Evolutionary conservation across 2,329 filamentous ascomycete species (phyloP).

Genomic region (Cordyceps farinosa): DNA sequence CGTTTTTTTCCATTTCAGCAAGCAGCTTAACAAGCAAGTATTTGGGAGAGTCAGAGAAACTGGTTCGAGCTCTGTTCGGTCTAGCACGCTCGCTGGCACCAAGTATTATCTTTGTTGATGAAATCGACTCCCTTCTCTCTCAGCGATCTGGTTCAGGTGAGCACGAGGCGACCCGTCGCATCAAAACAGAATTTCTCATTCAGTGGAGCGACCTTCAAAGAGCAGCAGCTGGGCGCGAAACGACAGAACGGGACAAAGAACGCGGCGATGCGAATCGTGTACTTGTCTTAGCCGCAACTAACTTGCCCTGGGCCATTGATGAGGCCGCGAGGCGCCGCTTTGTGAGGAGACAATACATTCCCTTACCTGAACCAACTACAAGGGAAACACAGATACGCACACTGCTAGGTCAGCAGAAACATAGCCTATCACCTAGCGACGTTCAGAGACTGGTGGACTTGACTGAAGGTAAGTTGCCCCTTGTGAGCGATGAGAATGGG

Average conservation of each 20-base stretch:
- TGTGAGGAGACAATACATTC: constrained; percentile 92
- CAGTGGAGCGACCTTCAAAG: constrained; percentile 94
- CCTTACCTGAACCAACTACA: constrained; percentile 80
- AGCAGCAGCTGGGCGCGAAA: constrained; percentile 81
- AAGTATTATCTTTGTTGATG: constrained; percentile 96
- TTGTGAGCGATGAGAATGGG: constrained; percentile 4
- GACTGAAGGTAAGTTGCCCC: constrained; percentile 67
- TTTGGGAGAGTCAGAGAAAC: constrained; percentile 91
- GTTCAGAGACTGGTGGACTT: constrained; percentile 70
- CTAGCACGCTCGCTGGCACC: constrained; percentile 87
- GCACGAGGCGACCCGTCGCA: constrained; percentile 86
- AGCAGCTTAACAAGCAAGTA: constrained; percentile 95
- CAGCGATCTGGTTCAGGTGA: constrained; percentile 79
- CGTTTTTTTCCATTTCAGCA: constrained; percentile 95
- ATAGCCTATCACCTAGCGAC: constrained; percentile 68
- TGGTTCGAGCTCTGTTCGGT: constrained; percentile 86
- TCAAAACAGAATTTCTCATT: constrained; percentile 97
- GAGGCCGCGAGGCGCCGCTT: constrained; percentile 89
- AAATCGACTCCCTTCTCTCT: constrained; percentile 91
- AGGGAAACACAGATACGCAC: constrained; percentile 74
- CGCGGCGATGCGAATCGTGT: constrained; percentile 82
- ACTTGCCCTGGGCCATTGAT: constrained; percentile 96
- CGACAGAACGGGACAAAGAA: constrained; percentile 61
- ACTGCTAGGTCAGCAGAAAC: constrained; percentile 82
- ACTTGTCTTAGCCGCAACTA: constrained; percentile 90